Conservation (phyloP, 1,284 basidiomycete genomes). For the Melampsora occidentalis region DNA sequence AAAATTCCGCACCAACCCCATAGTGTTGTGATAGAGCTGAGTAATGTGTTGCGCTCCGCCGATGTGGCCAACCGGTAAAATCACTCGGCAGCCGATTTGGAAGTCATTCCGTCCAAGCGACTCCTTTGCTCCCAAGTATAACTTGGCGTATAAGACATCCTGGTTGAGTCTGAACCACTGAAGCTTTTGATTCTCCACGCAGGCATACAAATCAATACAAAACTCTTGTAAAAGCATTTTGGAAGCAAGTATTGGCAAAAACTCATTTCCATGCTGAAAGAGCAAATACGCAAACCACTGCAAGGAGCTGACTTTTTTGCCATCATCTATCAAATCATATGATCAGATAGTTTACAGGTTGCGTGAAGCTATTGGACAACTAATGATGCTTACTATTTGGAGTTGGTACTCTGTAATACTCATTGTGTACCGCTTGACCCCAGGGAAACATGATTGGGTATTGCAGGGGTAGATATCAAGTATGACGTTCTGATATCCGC, state of each 20-base stretch:
- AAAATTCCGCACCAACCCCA: neutral
- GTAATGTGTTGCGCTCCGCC: neutral
- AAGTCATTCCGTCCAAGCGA: conserved; percentile 16
- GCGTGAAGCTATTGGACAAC: neutral
- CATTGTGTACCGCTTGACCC: neutral
- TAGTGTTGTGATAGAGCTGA: conserved; percentile 11
- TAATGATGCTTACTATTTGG: neutral
- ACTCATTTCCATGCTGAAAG: neutral
- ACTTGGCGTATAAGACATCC: neutral
- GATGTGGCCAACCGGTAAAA: neutral
- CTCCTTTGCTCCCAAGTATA: no score
- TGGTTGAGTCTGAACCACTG: conserved; percentile 9
- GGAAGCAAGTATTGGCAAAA: neutral
- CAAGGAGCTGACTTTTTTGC: neutral
- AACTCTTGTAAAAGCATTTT: conserved; percentile 15
- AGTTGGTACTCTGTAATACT: no score
- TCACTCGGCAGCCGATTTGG: neutral
- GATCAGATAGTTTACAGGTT: neutral
- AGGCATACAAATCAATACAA: neutral
- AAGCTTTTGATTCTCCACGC: neutral
- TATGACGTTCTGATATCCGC: neutral
- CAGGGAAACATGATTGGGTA: conserved; percentile 13
- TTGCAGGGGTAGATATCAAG: neutral
- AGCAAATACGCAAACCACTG: neutral
- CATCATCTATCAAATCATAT: neutral